Base-by-base conservation (phyloP, 2,329 filamentous ascomycete species). In the Cladosporium velox region DNA sequence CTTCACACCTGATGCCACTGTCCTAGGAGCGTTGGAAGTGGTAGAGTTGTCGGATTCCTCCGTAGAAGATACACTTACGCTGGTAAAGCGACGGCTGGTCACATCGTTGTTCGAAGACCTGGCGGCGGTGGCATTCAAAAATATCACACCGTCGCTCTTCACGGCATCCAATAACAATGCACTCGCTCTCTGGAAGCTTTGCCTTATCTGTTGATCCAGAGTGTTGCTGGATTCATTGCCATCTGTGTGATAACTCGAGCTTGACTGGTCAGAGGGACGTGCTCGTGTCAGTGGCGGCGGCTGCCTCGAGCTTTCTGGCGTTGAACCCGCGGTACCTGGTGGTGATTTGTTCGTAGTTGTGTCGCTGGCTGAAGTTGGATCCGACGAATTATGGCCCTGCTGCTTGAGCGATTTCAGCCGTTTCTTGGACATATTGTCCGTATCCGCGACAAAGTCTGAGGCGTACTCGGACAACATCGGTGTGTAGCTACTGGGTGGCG, bases 61-160 rank as follows among this genome's bases (percentile, higher is more conserved):
- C 3, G 52, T 49, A 11, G 49, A 49, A 35, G 21, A 21, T 4
- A 51, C 38, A 11, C 12, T 15, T 14, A 7, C 4, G 21, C 21
- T 12, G 6, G 59, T 26, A 32, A 62, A 38, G 12, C 32, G 59
- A 21, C 59, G 59, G 14, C 44, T 52, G 12, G 59, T 52, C 4
- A 38, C n/a, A 38, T 7, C n/a, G 10, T 34, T 35, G 30, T 14
- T 51, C 2, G 44, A n/a, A 7, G 30, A 35, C 35, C 68, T 74
- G 1, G 71, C 69, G 3, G 73, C 66, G 1, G 71, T 70, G 0
- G 72, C 77, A 68, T 81, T 79, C 32, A 82, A 66, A 63, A 81
- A 81, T 2, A 80, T 72, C 14, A 84, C 81, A 1, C 82, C 83
- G n/a, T 84, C 82, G 6, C 82, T 79, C 10, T 76, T 75, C 34